A percentile compares a stretch with the other conserved stretches of the same genome.
Conservation (phyloP, 2,329 filamentous ascomycete genomes). For the Alternaria alternata region DNA sequence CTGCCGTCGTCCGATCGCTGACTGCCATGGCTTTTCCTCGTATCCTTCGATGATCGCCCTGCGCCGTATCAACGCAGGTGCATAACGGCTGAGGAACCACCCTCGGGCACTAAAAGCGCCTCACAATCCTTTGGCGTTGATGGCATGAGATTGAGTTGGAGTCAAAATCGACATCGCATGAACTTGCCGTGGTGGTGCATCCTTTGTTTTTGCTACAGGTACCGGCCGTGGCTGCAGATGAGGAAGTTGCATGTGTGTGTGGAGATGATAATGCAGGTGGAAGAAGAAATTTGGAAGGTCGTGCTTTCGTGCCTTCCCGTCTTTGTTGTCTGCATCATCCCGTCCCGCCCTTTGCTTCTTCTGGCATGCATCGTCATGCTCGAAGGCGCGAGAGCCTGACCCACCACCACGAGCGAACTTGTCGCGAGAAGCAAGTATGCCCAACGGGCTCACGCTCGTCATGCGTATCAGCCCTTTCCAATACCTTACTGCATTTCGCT, state of each 20-base stretch:
- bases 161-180: conserved; percentile 30
- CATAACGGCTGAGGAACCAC: conserved; percentile 24
- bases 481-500: conserved; percentile 20
- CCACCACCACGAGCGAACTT: conserved; percentile 3
- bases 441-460: conserved; percentile 10
- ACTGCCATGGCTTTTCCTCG: conserved; percentile 21
- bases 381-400: conserved; percentile 9
- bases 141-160: conserved; percentile 27
- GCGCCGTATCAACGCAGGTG: conserved; percentile 15
- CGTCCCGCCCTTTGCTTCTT: conserved; percentile 19
- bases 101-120: conserved; percentile 44
- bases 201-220: conserved; percentile 15
- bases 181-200: conserved; percentile 1
- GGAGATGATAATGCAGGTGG: conserved; percentile 17
- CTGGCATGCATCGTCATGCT: conserved; percentile 16
- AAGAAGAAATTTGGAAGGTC: conserved; percentile 11
- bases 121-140: conserved; percentile 39
- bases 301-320: conserved; percentile 15
- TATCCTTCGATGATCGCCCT: conserved; percentile 21
- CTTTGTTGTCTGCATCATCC: conserved; percentile 10
- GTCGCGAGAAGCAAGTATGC: conserved; percentile 18
- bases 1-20: conserved; percentile 31
- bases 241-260: conserved; percentile 17
- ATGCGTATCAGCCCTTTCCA: conserved; percentile 18
- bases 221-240: conserved; percentile 14